These are phyloP conservation scores for Platanthera zijinensis DNA, from an alignment of 106 monocot genomes.

Conservation along the genomic window DNA sequence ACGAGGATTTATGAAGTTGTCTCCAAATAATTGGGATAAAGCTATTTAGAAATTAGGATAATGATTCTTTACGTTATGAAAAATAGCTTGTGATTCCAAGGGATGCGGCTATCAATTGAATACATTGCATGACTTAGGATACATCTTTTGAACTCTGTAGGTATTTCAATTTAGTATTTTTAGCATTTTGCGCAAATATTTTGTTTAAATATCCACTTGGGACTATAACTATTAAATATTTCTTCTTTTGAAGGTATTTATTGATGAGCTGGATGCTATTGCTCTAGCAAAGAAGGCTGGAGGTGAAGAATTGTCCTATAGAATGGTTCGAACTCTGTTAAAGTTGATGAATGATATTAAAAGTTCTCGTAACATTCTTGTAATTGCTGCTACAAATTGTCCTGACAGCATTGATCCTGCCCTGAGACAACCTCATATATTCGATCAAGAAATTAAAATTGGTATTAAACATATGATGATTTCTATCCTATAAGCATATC, in stretches of 20 bases:
- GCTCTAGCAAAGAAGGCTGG: conserved; percentile 81
- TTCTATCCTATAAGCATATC: neutral
- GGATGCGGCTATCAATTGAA: neutral
- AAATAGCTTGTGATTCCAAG: neutral
- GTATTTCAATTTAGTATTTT: neutral
- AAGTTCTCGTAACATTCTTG: conserved; percentile 42
- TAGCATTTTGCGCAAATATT: neutral
- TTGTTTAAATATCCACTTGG: neutral
- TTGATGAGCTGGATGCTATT: conserved; percentile 99
- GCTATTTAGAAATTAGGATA: too few species aligned
- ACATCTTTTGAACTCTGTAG: neutral
- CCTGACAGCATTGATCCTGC: conserved; percentile 97
- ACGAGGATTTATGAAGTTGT: too few species aligned
- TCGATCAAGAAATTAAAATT: conserved; percentile 88
- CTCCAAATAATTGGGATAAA: too few species aligned
- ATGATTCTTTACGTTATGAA: neutral
- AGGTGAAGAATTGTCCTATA: conserved; percentile 67
- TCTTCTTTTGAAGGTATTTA: conserved; percentile 64
- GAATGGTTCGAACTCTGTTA: conserved; percentile 78
- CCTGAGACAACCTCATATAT: conserved; percentile 75
- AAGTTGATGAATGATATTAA: conserved; percentile 79
- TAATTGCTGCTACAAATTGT: conserved; percentile 95
- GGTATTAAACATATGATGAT: conserved; percentile 28
- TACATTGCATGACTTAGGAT: neutral
- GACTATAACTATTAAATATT: neutral